phyloP scores from a whole-genome alignment of 441 rosid genomes.

The Geranium incanum region DNA sequence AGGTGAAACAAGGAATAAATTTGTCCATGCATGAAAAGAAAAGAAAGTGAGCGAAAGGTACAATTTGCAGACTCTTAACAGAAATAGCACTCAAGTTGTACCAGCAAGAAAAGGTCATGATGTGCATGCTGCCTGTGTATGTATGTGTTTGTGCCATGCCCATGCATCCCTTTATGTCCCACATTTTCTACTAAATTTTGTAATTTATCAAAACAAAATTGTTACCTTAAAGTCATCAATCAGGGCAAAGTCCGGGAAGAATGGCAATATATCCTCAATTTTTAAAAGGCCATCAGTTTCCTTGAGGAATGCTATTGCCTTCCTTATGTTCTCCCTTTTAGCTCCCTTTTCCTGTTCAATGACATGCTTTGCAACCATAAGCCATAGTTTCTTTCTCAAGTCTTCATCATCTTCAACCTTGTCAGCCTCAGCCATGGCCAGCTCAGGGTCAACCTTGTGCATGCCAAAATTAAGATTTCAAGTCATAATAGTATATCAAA shows the following conservation, averaged over 20 bases:
- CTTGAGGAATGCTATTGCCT: slow-evolving; percentile 96
- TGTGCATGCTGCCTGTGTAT: no score
- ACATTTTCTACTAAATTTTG: slow-evolving; percentile 6
- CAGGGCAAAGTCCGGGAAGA: slow-evolving; percentile 97
- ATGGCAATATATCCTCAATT: slow-evolving; percentile 97
- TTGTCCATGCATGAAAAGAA: not conserved
- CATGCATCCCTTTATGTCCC: not conserved
- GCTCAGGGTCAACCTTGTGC: slow-evolving; percentile 89
- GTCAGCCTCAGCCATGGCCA: slow-evolving; percentile 99
- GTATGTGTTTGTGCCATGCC: no score
- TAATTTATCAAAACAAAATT: not conserved
- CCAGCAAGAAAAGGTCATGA: not conserved
- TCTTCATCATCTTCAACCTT: slow-evolving; percentile 99
- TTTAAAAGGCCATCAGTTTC: slow-evolving; percentile 97
- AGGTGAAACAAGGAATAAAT: not conserved
- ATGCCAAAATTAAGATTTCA: slow-evolving; percentile 18
- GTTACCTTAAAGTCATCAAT: slow-evolving; percentile 97
- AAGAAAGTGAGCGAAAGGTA: not conserved
- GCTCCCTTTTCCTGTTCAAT: slow-evolving; percentile 92
- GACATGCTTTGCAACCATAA: slow-evolving; percentile 98
- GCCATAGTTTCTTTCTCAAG: slow-evolving; percentile 97
- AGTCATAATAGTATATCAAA: not conserved
- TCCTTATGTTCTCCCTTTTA: slow-evolving; percentile 95
- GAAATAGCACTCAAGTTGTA: not conserved
- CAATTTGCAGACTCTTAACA: not conserved